A percentile compares a stretch with the other conserved stretches of the same genome.
phyloP scores from a whole-genome alignment of 2,329 filamentous ascomycete genomes.

The Dothiorella sarmentorum region DNA sequence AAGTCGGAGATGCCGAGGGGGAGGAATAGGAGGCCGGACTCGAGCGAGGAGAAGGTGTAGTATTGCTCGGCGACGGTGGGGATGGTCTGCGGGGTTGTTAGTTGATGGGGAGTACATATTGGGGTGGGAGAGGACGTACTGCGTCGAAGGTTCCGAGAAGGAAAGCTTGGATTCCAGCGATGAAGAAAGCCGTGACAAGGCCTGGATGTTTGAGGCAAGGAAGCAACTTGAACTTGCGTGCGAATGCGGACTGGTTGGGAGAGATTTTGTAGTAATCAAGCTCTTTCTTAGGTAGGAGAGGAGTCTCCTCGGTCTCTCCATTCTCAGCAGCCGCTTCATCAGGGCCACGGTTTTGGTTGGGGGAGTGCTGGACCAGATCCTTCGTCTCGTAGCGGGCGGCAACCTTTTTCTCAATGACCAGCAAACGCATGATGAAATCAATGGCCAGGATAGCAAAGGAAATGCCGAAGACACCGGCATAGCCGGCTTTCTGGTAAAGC shows the following conservation, averaged over 20 bases:
- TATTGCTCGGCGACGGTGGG: slow-evolving; percentile 42
- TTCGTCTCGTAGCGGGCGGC: slow-evolving; percentile 31
- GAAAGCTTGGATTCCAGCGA: slow-evolving; percentile 44
- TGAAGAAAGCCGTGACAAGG: slow-evolving; percentile 34
- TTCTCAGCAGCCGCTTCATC: background rate
- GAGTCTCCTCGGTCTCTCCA: slow-evolving; percentile 2
- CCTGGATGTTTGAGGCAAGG: slow-evolving; percentile 36
- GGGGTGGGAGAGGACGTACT: background rate
- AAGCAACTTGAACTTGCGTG: slow-evolving; percentile 45
- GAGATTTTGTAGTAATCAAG: slow-evolving; percentile 16
- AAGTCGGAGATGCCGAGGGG: slow-evolving; percentile 45
- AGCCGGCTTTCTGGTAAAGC: slow-evolving; percentile 58
- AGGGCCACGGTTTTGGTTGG: background rate
- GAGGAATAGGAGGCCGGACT: slow-evolving; percentile 45
- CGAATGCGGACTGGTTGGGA: background rate
- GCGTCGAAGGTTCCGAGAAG: slow-evolving; percentile 46
- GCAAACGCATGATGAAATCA: slow-evolving; percentile 58
- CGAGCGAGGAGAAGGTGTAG: slow-evolving; percentile 44
- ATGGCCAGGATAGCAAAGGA: slow-evolving; percentile 53
- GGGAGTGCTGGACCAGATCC: background rate
- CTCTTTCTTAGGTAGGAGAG: slow-evolving; percentile 1
- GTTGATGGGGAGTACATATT: too few species aligned
- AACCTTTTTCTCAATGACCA: slow-evolving; percentile 62
- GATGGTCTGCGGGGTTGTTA: slow-evolving; percentile 32
- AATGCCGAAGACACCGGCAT: slow-evolving; percentile 57